These are phyloP conservation scores for Magnolia sinica DNA, from an alignment of 164 flowering plant genomes.

Conservation along the genomic window DNA sequence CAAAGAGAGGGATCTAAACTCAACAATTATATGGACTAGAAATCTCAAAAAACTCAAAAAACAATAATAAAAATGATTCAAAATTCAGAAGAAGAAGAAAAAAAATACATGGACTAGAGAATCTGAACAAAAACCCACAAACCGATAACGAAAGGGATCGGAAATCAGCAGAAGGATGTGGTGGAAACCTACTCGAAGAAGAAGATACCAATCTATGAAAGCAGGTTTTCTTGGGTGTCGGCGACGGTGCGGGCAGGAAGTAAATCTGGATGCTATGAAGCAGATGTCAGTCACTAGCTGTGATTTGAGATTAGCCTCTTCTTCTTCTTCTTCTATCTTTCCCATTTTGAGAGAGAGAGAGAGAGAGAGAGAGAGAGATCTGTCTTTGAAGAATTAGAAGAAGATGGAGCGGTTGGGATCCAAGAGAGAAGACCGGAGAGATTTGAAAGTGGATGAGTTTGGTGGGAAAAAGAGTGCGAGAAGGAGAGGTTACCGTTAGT, in stretches of 20 bases:
- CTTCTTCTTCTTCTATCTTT: constrained; percentile 20
- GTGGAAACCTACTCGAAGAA: constrained; percentile 57
- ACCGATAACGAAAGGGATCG: not conserved
- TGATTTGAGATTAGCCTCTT: constrained; percentile 37
- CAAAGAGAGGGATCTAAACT: too few relatives aligned
- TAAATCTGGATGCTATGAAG: constrained; percentile 32
- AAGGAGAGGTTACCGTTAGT: constrained; percentile 30
- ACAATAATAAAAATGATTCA: too few relatives aligned
- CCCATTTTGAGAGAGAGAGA: constrained; percentile 24
- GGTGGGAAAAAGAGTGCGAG: constrained; percentile 21
- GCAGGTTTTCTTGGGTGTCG: constrained; percentile 15
- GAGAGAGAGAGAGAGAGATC: constrained; percentile 2
- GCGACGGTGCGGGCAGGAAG: constrained; percentile 18
- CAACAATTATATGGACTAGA: too few relatives aligned
- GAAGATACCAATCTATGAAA: constrained; percentile 78
- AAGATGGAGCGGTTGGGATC: constrained; percentile 61
- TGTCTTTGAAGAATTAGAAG: not conserved
- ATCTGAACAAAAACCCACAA: not conserved
- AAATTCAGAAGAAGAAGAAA: too few relatives aligned
- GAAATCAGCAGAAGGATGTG: not conserved
- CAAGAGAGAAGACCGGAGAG: constrained; percentile 38
- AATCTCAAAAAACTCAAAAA: too few relatives aligned
- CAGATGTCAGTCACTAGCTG: constrained; percentile 56
- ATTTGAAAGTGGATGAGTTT: constrained; percentile 41
- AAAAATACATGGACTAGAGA: not conserved